Evolutionary conservation across 2,329 filamentous ascomycete species (phyloP).

Genomic region (Ascochyta fabae): DNA sequence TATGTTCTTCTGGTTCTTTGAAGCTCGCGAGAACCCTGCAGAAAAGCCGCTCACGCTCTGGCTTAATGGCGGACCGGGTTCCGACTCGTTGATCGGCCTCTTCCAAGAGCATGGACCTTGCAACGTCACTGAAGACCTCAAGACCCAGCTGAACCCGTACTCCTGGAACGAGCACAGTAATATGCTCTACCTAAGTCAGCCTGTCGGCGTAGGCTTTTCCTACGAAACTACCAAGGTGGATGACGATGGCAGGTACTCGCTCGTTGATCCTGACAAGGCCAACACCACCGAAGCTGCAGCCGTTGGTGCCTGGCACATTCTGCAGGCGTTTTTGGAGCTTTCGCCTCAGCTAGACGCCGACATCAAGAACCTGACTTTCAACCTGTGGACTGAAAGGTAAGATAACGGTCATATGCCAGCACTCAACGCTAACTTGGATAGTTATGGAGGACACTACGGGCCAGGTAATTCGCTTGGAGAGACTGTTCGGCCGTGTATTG

Average conservation of each 20-base stretch:
- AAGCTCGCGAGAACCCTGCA: constrained; percentile 52
- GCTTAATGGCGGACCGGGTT: constrained; percentile 62
- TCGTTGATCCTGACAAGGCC: constrained; percentile 37
- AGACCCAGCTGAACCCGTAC: constrained; percentile 47
- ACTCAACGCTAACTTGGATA: constrained; percentile 1
- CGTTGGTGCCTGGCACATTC: constrained; percentile 45
- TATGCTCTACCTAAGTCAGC: constrained; percentile 50
- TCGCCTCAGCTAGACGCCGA: constrained; percentile 55
- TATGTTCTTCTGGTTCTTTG: constrained; percentile 58
- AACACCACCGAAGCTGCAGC: constrained; percentile 46
- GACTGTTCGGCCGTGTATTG: not conserved
- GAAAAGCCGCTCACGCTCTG: constrained; percentile 53
- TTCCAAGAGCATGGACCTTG: constrained; percentile 53
- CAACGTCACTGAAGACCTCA: constrained; percentile 46
- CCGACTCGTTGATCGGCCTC: constrained; percentile 61
- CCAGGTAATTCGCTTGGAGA: constrained; percentile 37
- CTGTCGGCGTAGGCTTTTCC: constrained; percentile 50
- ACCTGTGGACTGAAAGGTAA: constrained; percentile 55
- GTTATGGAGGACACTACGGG: constrained; percentile 57
- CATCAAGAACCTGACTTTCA: constrained; percentile 60
- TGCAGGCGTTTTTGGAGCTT: constrained; percentile 45
- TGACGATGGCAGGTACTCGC: constrained; percentile 36
- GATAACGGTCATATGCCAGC: not conserved
- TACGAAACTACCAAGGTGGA: constrained; percentile 43
- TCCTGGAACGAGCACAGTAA: constrained; percentile 50